Evolutionary conservation across 208 protist genomes (phyloP).

Genomic region (Jaenimonas drosophilae): DNA sequence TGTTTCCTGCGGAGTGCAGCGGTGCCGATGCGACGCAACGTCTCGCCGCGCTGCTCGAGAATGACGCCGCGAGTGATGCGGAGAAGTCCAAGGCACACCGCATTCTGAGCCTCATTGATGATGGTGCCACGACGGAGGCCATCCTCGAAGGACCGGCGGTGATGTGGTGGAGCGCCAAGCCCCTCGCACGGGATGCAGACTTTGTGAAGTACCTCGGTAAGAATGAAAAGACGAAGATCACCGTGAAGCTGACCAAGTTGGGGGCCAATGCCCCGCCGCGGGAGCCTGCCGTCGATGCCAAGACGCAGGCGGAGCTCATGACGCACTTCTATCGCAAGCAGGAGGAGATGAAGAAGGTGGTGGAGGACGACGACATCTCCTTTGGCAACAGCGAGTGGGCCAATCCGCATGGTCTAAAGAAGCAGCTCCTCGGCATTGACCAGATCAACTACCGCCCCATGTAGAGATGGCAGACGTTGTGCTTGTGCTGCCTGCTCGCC

Average conservation of each 20-base stretch:
- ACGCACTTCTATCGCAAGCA: conserved; percentile 88
- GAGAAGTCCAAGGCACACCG: conserved; percentile 76
- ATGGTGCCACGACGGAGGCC: conserved; percentile 70
- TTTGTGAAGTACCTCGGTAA: conserved; percentile 84
- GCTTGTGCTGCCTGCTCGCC: no score
- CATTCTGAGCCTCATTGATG: conserved; percentile 75
- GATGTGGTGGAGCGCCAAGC: conserved; percentile 89
- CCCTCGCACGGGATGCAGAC: conserved; percentile 57
- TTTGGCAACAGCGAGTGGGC: conserved; percentile 89
- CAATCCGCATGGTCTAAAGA: conserved; percentile 80
- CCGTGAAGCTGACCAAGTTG: conserved; percentile 77
- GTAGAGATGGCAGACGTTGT: conserved; percentile 9
- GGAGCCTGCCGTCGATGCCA: conserved; percentile 70
- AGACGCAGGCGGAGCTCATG: conserved; percentile 88
- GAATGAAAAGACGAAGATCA: conserved; percentile 92
- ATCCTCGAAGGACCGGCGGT: conserved; percentile 47
- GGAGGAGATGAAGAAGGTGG: conserved; percentile 90
- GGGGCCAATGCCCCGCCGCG: conserved; percentile 64
- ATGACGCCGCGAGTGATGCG: conserved; percentile 31
- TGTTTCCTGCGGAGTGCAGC: conserved; percentile 82
- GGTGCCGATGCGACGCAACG: conserved; percentile 55
- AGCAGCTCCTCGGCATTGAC: conserved; percentile 78
- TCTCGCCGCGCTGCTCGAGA: conserved; percentile 52
- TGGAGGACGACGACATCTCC: conserved; percentile 85
- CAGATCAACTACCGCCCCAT: conserved; percentile 38